Percentiles rank a stretch among this genome's conserved stretches.
Evolutionary conservation across 805 yeast species (phyloP).

Genomic region (Yarrowia osloensis): DNA sequence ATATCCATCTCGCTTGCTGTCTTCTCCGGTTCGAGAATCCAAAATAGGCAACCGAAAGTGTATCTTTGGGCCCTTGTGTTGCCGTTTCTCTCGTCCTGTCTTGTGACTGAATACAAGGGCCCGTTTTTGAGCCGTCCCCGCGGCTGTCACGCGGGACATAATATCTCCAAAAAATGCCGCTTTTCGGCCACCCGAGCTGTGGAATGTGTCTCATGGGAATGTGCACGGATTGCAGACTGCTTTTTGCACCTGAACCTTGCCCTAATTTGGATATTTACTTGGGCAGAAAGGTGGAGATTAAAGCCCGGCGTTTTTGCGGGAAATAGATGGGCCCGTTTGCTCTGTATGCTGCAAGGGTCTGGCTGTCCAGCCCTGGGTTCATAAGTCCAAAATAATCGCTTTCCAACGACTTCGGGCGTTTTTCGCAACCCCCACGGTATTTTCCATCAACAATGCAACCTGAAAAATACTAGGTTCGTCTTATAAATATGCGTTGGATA

Average conservation of each 20-base stretch:
- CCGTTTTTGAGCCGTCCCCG: too few relatives aligned
- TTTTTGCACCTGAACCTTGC: background rate
- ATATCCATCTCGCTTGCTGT: background rate
- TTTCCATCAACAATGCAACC: background rate
- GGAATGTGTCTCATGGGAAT: background rate
- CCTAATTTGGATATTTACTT: background rate
- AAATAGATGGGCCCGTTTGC: background rate
- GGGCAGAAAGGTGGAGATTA: background rate
- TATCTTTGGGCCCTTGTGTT: too few relatives aligned
- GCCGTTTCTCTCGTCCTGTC: too few relatives aligned
- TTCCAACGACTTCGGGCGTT: too few relatives aligned
- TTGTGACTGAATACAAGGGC: too few relatives aligned
- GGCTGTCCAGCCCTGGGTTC: too few relatives aligned
- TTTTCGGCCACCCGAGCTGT: background rate
- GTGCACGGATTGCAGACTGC: conserved; percentile 7
- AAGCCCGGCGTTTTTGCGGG: background rate
- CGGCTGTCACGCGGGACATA: background rate
- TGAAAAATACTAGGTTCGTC: background rate
- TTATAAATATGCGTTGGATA: background rate
- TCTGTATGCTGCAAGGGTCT: background rate
- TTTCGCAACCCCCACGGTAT: too few relatives aligned
- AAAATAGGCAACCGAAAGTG: background rate
- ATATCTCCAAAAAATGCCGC: background rate
- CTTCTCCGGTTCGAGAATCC: background rate
- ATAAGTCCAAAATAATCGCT: too few relatives aligned